Base-by-base conservation (phyloP, 2,329 filamentous ascomycete genomes). In the Dichotomopilus funicola region DNA sequence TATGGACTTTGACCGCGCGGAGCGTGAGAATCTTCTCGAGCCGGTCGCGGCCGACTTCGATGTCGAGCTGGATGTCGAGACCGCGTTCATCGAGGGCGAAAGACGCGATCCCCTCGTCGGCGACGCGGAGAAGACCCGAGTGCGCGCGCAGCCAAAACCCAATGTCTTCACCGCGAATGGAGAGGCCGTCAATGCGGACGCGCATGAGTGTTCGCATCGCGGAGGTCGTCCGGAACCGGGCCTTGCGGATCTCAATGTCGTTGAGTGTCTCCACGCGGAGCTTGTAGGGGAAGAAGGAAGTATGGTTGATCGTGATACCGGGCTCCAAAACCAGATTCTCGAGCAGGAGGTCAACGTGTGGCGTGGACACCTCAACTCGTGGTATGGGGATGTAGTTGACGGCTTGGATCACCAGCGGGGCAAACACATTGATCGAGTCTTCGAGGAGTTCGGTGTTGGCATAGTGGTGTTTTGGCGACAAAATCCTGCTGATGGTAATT, bases 281-380 rank as follows among this genome's bases (percentile, higher is more conserved):
- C 54, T 85, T 83, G 72, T 90, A 92, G 0, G 92, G 92, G 1
- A 97, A 77, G 75, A 97, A 97, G 0, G 91, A 96, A 3, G 87
- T 89, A 59, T 86, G 76, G 68, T 96, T 92, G 64, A 95, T 78
- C 0, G 90, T 95, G 55, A 78, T 78, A 6, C 92, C 92, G 0
- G 92, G 92, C 66, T 96, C 89, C 36, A 97, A 78, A 57, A 97
- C 87, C 36, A 97, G 76, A 61, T 95, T 96, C 67, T 97, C 92
- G 2, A 97, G 74, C 1, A 97, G 75, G 5, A 97, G 79, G 64
- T 96, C 91, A 53, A 95, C 78, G 37, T 88, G 84, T 0, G 91
- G 91, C 3, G 86, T 87, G 0, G 89, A 87, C 5, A 96, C 77
- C 69, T 96, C 92, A n/a, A 96, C 72, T 4, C 92, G 86, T 0